phyloP scores from a whole-genome alignment of 2,329 filamentous ascomycete genomes.

The Ceratocystis albifundus region DNA sequence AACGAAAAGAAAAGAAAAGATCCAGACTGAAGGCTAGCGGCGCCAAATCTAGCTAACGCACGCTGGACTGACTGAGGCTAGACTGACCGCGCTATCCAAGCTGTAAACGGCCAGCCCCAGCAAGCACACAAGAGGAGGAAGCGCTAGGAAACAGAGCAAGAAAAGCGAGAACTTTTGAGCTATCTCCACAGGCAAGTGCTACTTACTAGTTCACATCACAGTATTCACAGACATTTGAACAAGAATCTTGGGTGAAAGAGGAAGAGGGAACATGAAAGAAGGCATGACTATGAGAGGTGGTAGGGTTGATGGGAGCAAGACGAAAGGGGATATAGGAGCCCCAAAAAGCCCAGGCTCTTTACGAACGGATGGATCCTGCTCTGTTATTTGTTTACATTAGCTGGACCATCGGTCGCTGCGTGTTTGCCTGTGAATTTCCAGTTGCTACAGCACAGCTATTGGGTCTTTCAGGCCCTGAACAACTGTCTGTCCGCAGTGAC shows the following conservation, averaged over 20 bases:
- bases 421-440: neutral
- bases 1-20: slow-evolving; percentile 10
- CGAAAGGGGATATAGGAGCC: neutral
- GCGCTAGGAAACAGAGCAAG: neutral
- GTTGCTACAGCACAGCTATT: neutral
- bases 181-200: neutral
- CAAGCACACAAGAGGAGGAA: neutral
- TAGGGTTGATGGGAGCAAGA: neutral
- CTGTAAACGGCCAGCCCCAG: neutral
- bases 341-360: neutral
- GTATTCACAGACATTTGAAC: neutral
- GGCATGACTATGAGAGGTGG: neutral
- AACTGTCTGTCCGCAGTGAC: no score
- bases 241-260: neutral
- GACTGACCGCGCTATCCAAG: no score
- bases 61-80: neutral
- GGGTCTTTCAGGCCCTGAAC: neutral
- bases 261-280: neutral
- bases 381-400: neutral
- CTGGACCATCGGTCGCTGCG: no score
- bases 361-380: neutral
- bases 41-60: no score
- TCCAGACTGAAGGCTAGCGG: no score
- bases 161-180: neutral
- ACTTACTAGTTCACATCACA: neutral